phyloP scores from a whole-genome alignment of 768 basidiomycete genomes.

The Tylopilus intermedius region DNA sequence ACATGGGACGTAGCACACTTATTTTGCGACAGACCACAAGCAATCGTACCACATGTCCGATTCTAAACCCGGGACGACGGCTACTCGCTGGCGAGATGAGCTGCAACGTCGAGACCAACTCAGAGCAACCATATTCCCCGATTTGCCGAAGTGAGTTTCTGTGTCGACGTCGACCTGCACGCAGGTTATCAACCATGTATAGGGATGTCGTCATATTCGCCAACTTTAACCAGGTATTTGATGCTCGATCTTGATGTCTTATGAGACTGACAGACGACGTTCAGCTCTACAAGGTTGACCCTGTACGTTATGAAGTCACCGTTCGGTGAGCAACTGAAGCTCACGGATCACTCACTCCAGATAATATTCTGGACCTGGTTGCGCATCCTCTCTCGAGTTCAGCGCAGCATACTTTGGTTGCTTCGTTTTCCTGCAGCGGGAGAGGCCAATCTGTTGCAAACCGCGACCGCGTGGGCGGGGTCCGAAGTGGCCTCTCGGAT shows the following conservation, averaged over 20 bases:
- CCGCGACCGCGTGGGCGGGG: slow-evolving; percentile 42
- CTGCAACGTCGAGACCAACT: slow-evolving; percentile 34
- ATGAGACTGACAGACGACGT: slow-evolving; percentile 7
- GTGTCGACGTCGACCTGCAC: not conserved
- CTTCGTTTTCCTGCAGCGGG: slow-evolving; percentile 47
- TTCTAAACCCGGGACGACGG: slow-evolving; percentile 9
- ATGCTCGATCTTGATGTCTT: not conserved
- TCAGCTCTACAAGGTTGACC: slow-evolving; percentile 46
- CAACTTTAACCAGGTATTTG: slow-evolving; percentile 47
- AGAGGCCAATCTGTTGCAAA: slow-evolving; percentile 40
- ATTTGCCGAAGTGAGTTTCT: slow-evolving; percentile 35
- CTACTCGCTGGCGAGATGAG: slow-evolving; percentile 37
- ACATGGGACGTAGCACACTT: slow-evolving; percentile 34
- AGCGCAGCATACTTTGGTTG: slow-evolving; percentile 48
- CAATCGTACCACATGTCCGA: slow-evolving; percentile 34
- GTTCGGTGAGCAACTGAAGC: not conserved
- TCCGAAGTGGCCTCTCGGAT: slow-evolving; percentile 42
- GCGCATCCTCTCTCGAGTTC: slow-evolving; percentile 39
- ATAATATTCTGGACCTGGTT: slow-evolving; percentile 46
- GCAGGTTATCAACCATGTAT: not conserved
- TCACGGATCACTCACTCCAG: slow-evolving; percentile 19
- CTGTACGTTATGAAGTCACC: slow-evolving; percentile 23
- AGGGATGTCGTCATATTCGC: slow-evolving; percentile 46
- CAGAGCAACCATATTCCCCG: slow-evolving; percentile 39
- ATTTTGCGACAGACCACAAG: slow-evolving; percentile 47